Evolutionary conservation across 768 basidiomycete species (phyloP).

Genomic region (Agrocybe pediades): DNA sequence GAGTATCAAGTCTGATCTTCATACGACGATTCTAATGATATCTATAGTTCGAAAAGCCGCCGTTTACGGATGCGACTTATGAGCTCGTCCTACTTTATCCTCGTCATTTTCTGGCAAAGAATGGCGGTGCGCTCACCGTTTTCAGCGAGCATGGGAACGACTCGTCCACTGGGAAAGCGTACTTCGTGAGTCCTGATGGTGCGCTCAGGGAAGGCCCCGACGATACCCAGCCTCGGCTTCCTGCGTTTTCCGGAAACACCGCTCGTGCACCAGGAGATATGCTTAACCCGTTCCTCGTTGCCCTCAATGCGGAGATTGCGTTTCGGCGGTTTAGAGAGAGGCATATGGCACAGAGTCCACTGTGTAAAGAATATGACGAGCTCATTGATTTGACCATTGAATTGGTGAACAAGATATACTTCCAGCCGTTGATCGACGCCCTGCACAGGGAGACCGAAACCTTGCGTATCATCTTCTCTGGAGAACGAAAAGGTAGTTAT

Average conservation of each 20-base stretch:
- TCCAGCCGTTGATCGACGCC: background rate
- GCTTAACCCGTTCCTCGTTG: too few relatives aligned
- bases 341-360: background rate
- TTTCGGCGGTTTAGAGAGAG: constrained; percentile 5
- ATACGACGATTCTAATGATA: background rate
- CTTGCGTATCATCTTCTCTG: background rate
- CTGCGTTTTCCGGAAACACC: constrained; percentile 1
- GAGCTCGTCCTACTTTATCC: constrained; percentile 10
- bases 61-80: constrained; percentile 12
- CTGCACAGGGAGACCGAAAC: too few relatives aligned
- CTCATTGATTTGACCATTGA: constrained; percentile 13
- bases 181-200: constrained; percentile 6
- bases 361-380: constrained; percentile 1
- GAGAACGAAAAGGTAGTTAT: background rate
- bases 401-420: constrained; percentile 10
- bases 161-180: constrained; percentile 2
- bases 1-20: background rate
- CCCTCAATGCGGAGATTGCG: constrained; percentile 8
- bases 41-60: background rate
- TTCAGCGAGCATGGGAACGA: too few relatives aligned
- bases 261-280: background rate
- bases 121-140: constrained; percentile 3
- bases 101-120: constrained; percentile 6
- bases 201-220: constrained; percentile 5
- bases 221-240: background rate